Evolutionary conservation across 768 basidiomycete genomes (phyloP).

Genomic region (Dentipellis sp.): DNA sequence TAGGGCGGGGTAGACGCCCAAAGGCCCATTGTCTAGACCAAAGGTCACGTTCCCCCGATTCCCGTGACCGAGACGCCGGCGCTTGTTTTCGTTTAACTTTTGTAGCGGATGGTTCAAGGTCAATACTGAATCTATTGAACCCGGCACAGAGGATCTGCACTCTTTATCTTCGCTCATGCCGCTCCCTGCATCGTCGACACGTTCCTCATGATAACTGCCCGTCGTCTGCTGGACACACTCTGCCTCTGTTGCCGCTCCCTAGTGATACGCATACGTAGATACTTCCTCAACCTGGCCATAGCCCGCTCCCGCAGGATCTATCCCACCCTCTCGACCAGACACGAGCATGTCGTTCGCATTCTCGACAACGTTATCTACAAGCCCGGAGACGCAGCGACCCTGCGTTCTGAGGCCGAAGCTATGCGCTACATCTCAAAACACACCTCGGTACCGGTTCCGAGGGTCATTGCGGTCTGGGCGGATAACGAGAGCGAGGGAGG

Average conservation of each 20-base stretch:
- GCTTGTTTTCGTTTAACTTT: too few species aligned
- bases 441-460: constrained; percentile 13
- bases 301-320: not conserved
- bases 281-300: not conserved
- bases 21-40: too few species aligned
- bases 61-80: too few species aligned
- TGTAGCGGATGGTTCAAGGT: too few species aligned
- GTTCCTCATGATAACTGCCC: too few species aligned
- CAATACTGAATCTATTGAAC: too few species aligned
- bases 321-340: not conserved
- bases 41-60: too few species aligned
- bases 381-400: not conserved
- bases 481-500: not conserved
- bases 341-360: not conserved
- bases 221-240: not conserved
- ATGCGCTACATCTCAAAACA: constrained; percentile 4
- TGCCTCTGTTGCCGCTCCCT: not conserved
- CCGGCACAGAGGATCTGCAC: too few species aligned
- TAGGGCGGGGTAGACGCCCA: too few species aligned
- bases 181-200: too few species aligned
- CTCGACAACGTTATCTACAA: not conserved
- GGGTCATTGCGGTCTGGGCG: not conserved
- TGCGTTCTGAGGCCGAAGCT: constrained; percentile 6
- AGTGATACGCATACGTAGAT: not conserved
- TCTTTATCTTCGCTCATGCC: too few species aligned